phyloP scores from a whole-genome alignment of 495 filamentous ascomycete species.

The Usnea hakonensis region DNA sequence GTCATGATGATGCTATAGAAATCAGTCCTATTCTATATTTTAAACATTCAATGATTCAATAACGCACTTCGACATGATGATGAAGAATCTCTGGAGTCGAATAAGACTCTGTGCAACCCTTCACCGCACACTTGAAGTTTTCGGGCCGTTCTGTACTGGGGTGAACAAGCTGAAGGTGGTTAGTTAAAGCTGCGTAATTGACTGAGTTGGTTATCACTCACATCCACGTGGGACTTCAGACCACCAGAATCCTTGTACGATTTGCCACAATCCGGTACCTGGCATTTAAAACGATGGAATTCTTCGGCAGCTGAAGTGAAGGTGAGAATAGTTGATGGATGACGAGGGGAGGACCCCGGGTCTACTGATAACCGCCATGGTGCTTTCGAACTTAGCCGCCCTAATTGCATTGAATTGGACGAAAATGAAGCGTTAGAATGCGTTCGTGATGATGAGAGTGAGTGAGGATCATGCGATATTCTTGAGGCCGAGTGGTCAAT shows the following conservation, averaged over 20 bases:
- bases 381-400: neutral
- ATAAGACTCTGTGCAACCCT: constrained; percentile 5
- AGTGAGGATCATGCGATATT: neutral
- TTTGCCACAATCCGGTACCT: neutral
- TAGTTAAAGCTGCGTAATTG: no score
- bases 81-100: constrained; percentile 1
- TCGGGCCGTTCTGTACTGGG: neutral
- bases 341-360: neutral
- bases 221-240: neutral
- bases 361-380: neutral
- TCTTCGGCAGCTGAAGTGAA: constrained; percentile 4
- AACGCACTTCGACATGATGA: neutral
- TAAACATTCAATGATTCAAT: neutral
- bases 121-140: neutral
- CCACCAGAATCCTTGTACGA: neutral
- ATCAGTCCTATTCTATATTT: neutral
- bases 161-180: neutral
- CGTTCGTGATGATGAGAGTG: neutral
- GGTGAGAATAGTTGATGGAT: neutral
- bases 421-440: neutral
- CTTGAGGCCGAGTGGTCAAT: neutral
- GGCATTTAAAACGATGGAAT: neutral
- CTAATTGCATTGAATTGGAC: neutral
- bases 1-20: neutral
- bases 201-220: no score